Base-by-base conservation (phyloP, 208 protist species). In the Blastocrithidia nonstop region DNA sequence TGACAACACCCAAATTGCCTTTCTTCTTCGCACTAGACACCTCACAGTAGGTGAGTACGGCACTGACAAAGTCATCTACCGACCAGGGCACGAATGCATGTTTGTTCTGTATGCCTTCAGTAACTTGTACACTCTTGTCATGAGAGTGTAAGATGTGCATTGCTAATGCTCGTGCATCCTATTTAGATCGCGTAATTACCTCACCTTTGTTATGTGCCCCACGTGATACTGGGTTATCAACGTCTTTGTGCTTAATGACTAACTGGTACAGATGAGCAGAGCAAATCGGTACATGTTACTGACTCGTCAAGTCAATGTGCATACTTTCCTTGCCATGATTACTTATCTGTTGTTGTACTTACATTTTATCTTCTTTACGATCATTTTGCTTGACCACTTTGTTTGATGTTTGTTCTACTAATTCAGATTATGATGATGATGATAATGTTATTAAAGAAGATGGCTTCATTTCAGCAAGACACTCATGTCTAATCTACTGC, bases 211-310 rank as follows among this genome's bases (percentile, higher is more conserved):
- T 79, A 26, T 54, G 61, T n/a, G n/a, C n/a, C 9, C 61, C 69
- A 9, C 67, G 61, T 2, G 71, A 84, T 17, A 82, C 44, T 13
- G 76, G 78, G 20, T 83, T 73, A 9, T 70, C 58, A 11, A 83
- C 66, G 46, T 89, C 71, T 43, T 87, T 87, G 71, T 93, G 84
- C 44, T 93, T 93, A 35, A 93, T 69, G 16, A 93, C 66, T 9
- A 93, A 58, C 29, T 93, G 84, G 26, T 73, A 89, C 16, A 91
- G 62, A 27, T 86, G 74, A 21, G 71, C 56, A 8, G 43, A 40
- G 32, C 36, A 44, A 6, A 27, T 31, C 23, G 35, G 24, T 4
- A 15, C 4, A 3, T 20, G 24, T 27, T 3, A 33, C 6, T 4
- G 23, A 5, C 15, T 25, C n/a, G 8, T 3, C 15, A 19, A 49